phyloP scores from a whole-genome alignment of 1,284 basidiomycete genomes.

The Cutaneotrichosporon spelunceum region DNA sequence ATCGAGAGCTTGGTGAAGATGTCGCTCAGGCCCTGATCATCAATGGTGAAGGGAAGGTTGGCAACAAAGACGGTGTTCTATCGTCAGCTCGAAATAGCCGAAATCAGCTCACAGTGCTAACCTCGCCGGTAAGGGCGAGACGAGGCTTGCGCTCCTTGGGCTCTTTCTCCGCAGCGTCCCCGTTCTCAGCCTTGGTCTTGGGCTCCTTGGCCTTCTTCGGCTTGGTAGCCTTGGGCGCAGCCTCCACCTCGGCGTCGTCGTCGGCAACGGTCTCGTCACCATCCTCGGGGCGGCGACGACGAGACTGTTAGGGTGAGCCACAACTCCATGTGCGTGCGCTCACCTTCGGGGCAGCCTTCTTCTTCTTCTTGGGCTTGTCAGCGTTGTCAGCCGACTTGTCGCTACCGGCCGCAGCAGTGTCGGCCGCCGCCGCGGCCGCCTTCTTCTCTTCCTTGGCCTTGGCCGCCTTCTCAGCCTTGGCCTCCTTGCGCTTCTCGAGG shows the following conservation, averaged over 20 bases:
- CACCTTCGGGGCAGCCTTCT: slow-evolving; percentile 37
- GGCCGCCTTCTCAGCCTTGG: slow-evolving; percentile 27
- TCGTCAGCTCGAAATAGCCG: not conserved
- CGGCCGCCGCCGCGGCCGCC: slow-evolving; percentile 48
- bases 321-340: not conserved
- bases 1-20: slow-evolving; percentile 81
- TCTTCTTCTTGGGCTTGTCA: slow-evolving; percentile 40
- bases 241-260: slow-evolving; percentile 21
- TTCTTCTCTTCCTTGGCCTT: slow-evolving; percentile 39
- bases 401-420: slow-evolving; percentile 44
- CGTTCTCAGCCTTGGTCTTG: slow-evolving; percentile 22
- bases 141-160: slow-evolving; percentile 43
- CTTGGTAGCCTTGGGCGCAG: slow-evolving; percentile 21
- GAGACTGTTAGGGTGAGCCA: slow-evolving; percentile 20
- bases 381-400: slow-evolving; percentile 20
- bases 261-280: slow-evolving; percentile 35
- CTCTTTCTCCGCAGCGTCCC: slow-evolving; percentile 35
- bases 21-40: slow-evolving; percentile 68
- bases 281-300: slow-evolving; percentile 47
- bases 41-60: slow-evolving; percentile 87
- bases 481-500: slow-evolving; percentile 32
- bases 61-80: slow-evolving; percentile 88
- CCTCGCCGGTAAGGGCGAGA: slow-evolving; percentile 60
- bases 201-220: slow-evolving; percentile 36
- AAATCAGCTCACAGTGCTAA: slow-evolving; percentile 51